Conservation (phyloP, 1,284 basidiomycete genomes). For the Sphagnurus paluster region DNA sequence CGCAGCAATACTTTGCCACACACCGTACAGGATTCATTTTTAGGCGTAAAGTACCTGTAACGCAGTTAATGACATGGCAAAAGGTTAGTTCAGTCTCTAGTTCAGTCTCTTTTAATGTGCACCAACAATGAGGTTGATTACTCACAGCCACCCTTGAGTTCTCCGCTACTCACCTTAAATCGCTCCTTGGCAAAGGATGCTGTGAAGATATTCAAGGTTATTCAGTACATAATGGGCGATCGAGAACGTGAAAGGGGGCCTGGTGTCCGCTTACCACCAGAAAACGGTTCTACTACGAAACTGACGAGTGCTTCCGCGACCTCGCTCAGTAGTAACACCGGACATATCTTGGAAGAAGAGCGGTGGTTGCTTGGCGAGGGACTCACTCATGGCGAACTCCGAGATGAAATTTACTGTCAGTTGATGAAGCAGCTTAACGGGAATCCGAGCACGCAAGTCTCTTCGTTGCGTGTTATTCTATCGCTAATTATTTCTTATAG, state of each 20-base stretch:
- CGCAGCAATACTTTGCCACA: slow-evolving; percentile 85
- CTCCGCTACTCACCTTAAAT: slow-evolving; percentile 73
- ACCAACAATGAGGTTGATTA: too few species aligned
- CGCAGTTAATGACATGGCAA: slow-evolving; percentile 89
- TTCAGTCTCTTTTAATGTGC: slow-evolving; percentile 4
- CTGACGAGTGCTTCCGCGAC: slow-evolving; percentile 55
- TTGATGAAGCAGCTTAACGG: slow-evolving; percentile 86
- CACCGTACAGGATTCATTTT: slow-evolving; percentile 85
- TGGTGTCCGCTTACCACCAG: slow-evolving; percentile 40
- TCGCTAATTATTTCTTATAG: slow-evolving; percentile 35
- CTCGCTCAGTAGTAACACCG: slow-evolving; percentile 42
- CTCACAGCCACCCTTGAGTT: slow-evolving; percentile 57
- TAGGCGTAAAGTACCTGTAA: slow-evolving; percentile 74
- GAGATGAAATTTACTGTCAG: slow-evolving; percentile 93
- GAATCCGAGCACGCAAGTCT: slow-evolving; percentile 69
- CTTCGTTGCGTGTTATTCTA: neutral
- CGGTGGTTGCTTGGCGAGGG: slow-evolving; percentile 83
- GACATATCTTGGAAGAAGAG: slow-evolving; percentile 75
- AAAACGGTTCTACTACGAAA: slow-evolving; percentile 37
- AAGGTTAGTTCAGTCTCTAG: slow-evolving; percentile 45
- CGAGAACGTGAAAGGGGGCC: slow-evolving; percentile 69
- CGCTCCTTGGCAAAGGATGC: slow-evolving; percentile 73
- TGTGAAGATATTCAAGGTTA: slow-evolving; percentile 82
- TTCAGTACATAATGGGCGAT: slow-evolving; percentile 92
- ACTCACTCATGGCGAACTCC: slow-evolving; percentile 73